phyloP scores from a whole-genome alignment of 768 basidiomycete genomes.

The Suillus hirtellus region DNA sequence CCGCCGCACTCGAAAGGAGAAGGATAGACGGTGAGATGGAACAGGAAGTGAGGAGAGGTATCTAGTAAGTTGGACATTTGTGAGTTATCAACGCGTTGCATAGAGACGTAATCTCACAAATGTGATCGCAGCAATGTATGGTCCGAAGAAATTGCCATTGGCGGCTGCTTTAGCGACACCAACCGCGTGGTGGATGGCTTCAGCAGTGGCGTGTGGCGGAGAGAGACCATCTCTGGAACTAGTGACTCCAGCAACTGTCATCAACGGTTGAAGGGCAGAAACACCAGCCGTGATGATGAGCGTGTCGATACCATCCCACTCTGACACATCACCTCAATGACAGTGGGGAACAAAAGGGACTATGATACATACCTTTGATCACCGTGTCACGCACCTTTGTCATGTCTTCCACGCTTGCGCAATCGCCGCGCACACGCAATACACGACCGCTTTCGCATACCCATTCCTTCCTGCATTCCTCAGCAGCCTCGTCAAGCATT shows the following conservation, averaged over 20 bases:
- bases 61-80: conserved; percentile 40
- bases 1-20: conserved; percentile 76
- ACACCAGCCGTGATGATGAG: conserved; percentile 82
- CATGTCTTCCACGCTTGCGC: conserved; percentile 67
- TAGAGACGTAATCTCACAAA: conserved; percentile 50
- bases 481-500: conserved; percentile 56
- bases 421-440: conserved; percentile 60
- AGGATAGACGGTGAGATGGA: conserved; percentile 73
- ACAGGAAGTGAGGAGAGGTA: conserved; percentile 68
- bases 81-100: conserved; percentile 3
- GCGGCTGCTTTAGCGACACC: conserved; percentile 58
- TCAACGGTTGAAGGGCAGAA: conserved; percentile 74
- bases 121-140: conserved; percentile 65
- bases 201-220: conserved; percentile 42
- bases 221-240: conserved; percentile 28
- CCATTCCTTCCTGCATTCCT: conserved; percentile 49
- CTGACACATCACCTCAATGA: conserved; percentile 38
- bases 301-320: conserved; percentile 83
- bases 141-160: conserved; percentile 68
- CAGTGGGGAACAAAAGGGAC: not conserved
- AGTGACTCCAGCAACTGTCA: conserved; percentile 65
- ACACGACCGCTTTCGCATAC: conserved; percentile 35
- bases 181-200: conserved; percentile 60
- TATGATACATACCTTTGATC: conserved; percentile 48
- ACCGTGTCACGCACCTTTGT: conserved; percentile 54